Percentiles rank a stretch among this genome's conserved stretches.
Conservation (phyloP, 306 rosid genomes). For the Prunus armeniaca region DNA sequence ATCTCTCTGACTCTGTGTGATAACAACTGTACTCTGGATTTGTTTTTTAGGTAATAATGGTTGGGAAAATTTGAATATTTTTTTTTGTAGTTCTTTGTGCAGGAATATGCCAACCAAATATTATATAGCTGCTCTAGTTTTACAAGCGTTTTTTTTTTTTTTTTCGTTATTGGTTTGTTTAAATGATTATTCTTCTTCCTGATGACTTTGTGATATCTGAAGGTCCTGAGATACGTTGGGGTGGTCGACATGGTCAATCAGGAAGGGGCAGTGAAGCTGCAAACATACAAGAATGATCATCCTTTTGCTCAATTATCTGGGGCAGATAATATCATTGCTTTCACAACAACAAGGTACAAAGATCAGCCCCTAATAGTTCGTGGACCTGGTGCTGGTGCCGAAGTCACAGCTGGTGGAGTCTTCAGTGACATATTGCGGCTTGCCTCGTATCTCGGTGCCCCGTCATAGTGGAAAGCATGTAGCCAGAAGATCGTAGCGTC, state of each 20-base stretch:
- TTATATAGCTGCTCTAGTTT: too few relatives aligned
- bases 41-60: neutral
- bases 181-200: neutral
- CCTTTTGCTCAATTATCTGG: constrained; percentile 96
- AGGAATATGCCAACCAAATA: neutral
- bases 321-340: constrained; percentile 91
- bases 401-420: constrained; percentile 98
- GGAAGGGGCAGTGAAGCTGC: constrained; percentile 73
- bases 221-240: constrained; percentile 96
- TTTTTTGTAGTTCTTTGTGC: neutral
- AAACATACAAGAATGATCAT: constrained; percentile 79
- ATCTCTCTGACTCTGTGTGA: neutral
- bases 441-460: constrained; percentile 98
- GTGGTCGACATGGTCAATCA: constrained; percentile 77
- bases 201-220: constrained; percentile 24
- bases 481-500: neutral
- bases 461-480: constrained; percentile 44
- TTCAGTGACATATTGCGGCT: constrained; percentile 90
- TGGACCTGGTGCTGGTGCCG: constrained; percentile 98
- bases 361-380: constrained; percentile 88
- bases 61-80: neutral
- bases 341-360: constrained; percentile 78
- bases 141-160: neutral
- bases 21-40: neutral
- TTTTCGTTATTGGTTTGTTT: neutral